phyloP scores from a whole-genome alignment of 1,284 basidiomycete species.

The Trichosporon coremiiforme region DNA sequence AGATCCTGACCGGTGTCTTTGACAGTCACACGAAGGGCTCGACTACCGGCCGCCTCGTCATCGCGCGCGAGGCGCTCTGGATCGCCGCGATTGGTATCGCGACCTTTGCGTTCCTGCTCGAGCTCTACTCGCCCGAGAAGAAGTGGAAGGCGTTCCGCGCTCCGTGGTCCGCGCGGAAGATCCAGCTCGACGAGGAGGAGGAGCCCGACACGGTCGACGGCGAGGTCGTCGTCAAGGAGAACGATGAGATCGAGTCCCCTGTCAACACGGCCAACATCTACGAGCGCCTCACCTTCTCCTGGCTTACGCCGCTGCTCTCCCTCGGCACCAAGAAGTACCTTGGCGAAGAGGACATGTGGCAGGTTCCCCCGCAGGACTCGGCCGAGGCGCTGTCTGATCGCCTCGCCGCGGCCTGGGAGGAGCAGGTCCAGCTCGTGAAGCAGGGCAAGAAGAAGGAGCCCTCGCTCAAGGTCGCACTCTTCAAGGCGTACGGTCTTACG shows the following conservation, averaged over 20 bases:
- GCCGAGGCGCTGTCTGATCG: slow-evolving; percentile 69
- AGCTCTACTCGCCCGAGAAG: slow-evolving; percentile 71
- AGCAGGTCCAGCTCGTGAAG: slow-evolving; percentile 46
- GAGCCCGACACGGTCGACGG: slow-evolving; percentile 45
- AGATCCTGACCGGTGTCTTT: slow-evolving; percentile 52
- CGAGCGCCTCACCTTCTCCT: slow-evolving; percentile 53
- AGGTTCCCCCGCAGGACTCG: slow-evolving; percentile 69
- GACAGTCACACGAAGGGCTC: slow-evolving; percentile 33
- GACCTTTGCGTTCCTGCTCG: slow-evolving; percentile 66
- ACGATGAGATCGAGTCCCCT: slow-evolving; percentile 68
- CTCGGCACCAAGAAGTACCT: slow-evolving; percentile 60
- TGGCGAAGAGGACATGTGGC: slow-evolving; percentile 74
- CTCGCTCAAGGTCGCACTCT: slow-evolving; percentile 71
- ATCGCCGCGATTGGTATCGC: slow-evolving; percentile 61
- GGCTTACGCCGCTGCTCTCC: slow-evolving; percentile 49
- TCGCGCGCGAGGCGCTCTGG: slow-evolving; percentile 48
- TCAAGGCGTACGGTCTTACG: slow-evolving; percentile 74
- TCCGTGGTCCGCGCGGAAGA: slow-evolving; percentile 39
- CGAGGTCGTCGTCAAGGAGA: slow-evolving; percentile 43
- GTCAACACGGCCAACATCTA: slow-evolving; percentile 80
- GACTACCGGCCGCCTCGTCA: slow-evolving; percentile 36
- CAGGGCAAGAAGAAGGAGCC: slow-evolving; percentile 66
- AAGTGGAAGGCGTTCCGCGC: slow-evolving; percentile 32
- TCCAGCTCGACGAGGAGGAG: slow-evolving; percentile 50
- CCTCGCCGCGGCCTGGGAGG: slow-evolving; percentile 61